Evolutionary conservation across 2,329 filamentous ascomycete genomes (phyloP).

Genomic region (Scolecobasidium constrictum): DNA sequence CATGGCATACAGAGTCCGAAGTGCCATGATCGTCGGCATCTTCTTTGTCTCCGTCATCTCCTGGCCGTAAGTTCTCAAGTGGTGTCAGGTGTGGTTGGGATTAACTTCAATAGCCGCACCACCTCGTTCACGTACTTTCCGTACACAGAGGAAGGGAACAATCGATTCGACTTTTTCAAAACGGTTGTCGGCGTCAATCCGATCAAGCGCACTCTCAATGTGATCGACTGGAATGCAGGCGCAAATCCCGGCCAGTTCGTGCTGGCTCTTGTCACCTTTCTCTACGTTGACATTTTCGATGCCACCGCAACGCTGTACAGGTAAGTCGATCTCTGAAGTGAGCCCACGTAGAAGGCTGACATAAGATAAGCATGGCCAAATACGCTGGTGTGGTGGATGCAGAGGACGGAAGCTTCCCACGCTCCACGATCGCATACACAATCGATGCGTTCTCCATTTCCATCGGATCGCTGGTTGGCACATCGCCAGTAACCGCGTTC

Average conservation of each 20-base stretch:
- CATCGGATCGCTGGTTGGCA: conserved; percentile 67
- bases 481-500: conserved; percentile 74
- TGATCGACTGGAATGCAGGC: conserved; percentile 62
- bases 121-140: conserved; percentile 75
- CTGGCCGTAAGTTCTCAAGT: conserved; percentile 49
- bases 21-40: conserved; percentile 74
- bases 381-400: conserved; percentile 73
- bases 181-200: conserved; percentile 72
- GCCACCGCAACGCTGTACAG: conserved; percentile 79
- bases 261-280: conserved; percentile 74
- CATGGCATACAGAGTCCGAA: conserved; percentile 78
- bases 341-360: no score
- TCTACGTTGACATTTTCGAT: conserved; percentile 89
- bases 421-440: conserved; percentile 72
- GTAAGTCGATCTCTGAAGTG: no score
- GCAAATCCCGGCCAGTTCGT: conserved; percentile 63
- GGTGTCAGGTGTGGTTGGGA: conserved; percentile 8
- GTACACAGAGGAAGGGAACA: conserved; percentile 53
- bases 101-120: conserved; percentile 32
- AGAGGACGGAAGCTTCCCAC: conserved; percentile 75
- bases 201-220: conserved; percentile 57
- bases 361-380: conserved; percentile 81
- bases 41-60: conserved; percentile 76
- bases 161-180: conserved; percentile 73
- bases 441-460: conserved; percentile 75